Percentiles rank a stretch among this genome's conserved stretches.
Conservation (phyloP, 257 asterid species). For the Lithospermum erythrorhizon region DNA sequence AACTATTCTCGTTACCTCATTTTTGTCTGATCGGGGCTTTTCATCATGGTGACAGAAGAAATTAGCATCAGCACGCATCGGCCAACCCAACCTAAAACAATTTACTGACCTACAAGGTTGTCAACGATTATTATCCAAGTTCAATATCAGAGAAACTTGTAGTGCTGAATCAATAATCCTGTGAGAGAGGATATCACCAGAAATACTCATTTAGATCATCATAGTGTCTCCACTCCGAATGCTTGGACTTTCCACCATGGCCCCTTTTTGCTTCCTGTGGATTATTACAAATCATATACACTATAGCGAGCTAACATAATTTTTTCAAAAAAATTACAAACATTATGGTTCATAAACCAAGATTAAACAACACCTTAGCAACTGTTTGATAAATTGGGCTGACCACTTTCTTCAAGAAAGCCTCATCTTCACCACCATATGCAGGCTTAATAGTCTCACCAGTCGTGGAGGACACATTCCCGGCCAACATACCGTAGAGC, state of each 20-base stretch:
- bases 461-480: slow-evolving; percentile 88
- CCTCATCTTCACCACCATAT: slow-evolving; percentile 90
- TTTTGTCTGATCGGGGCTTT: slow-evolving; percentile 25
- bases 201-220: slow-evolving; percentile 94
- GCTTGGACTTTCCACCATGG: slow-evolving; percentile 55
- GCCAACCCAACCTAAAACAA: slow-evolving; percentile 94
- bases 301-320: not conserved
- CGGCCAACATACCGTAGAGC: slow-evolving; percentile 81
- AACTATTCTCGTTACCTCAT: slow-evolving; percentile 30
- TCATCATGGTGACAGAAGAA: slow-evolving; percentile 58
- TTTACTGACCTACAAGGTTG: slow-evolving; percentile 62
- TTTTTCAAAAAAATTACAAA: slow-evolving; percentile 1
- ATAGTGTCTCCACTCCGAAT: slow-evolving; percentile 87
- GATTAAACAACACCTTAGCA: slow-evolving; percentile 40
- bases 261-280: slow-evolving; percentile 70
- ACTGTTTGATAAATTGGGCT: slow-evolving; percentile 73
- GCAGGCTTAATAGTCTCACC: slow-evolving; percentile 93
- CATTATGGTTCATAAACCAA: slow-evolving; percentile 2
- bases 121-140: too few relatives aligned
- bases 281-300: slow-evolving; percentile 4
- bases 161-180: too few relatives aligned
- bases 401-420: slow-evolving; percentile 72
- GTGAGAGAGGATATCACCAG: slow-evolving; percentile 33
- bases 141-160: too few relatives aligned
- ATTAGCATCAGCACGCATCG: slow-evolving; percentile 97